These are phyloP conservation scores for Butyriboletus appendiculatus DNA, from an alignment of 1,284 basidiomycete genomes.

Conservation along the genomic window DNA sequence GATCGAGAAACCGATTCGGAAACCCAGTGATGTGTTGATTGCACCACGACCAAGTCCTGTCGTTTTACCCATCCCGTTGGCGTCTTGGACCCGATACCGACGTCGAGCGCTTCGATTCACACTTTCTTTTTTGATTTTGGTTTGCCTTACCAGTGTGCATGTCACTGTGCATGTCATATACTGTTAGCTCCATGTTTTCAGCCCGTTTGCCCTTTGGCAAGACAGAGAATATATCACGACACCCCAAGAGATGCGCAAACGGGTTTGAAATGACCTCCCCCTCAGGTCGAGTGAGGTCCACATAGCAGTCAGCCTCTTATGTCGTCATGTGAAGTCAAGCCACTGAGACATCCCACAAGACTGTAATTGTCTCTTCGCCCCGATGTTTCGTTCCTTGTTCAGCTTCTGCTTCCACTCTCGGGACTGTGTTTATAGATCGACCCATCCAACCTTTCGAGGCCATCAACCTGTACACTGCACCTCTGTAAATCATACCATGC, in stretches of 20 bases:
- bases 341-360: too few relatives aligned
- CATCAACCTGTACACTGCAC: not conserved
- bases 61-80: not conserved
- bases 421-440: not conserved
- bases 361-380: not conserved
- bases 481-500: not conserved
- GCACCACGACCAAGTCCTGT: not conserved
- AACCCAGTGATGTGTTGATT: conserved; percentile 4
- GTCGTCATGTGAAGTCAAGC: not conserved
- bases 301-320: not conserved
- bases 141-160: conserved; percentile 2
- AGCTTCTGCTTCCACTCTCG: not conserved
- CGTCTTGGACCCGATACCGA: not conserved
- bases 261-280: not conserved
- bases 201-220: not conserved
- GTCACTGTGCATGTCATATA: conserved; percentile 5
- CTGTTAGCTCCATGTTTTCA: conserved; percentile 18
- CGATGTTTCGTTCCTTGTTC: not conserved
- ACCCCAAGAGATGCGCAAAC: not conserved
- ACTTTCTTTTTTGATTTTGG: not conserved
- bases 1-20: not conserved
- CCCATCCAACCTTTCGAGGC: not conserved
- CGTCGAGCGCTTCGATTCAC: not conserved
- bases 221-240: not conserved
- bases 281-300: too few relatives aligned